These are phyloP conservation scores for Oryza australiensis DNA, from an alignment of 176 grass and related monocot genomes.

Conservation along the genomic window DNA sequence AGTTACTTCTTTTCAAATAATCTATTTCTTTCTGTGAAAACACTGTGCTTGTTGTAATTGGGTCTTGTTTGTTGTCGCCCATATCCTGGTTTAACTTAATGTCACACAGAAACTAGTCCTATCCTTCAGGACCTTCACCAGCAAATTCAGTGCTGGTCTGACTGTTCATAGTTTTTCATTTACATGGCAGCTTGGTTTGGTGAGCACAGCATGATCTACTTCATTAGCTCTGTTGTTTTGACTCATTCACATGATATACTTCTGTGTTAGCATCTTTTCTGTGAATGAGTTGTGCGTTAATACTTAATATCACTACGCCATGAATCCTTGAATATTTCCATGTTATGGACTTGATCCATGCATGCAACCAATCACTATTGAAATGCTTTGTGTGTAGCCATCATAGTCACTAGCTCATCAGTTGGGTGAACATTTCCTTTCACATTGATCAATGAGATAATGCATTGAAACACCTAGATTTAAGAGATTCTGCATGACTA, in stretches of 20 bases:
- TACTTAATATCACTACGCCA: background rate
- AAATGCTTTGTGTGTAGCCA: background rate
- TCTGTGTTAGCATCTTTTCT: background rate
- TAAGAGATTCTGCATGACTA: background rate
- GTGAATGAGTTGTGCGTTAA: background rate
- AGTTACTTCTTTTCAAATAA: background rate
- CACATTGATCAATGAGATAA: conserved; percentile 12
- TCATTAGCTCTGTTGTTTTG: background rate
- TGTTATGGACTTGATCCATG: background rate
- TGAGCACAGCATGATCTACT: background rate
- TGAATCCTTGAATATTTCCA: background rate
- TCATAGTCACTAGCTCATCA: background rate
- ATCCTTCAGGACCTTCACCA: background rate
- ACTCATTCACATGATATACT: background rate
- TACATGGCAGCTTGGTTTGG: conserved; percentile 2
- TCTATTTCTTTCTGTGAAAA: background rate
- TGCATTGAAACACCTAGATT: background rate
- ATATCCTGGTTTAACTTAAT: background rate
- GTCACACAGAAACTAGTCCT: background rate
- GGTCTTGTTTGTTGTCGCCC: background rate
- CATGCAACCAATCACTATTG: background rate
- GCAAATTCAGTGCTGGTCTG: background rate
- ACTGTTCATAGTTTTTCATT: background rate
- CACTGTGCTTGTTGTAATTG: background rate
- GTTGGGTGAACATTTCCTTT: background rate